These are phyloP conservation scores for Cryphonectria radicalis DNA, from an alignment of 2,329 filamentous ascomycete species.

Conservation along the genomic window DNA sequence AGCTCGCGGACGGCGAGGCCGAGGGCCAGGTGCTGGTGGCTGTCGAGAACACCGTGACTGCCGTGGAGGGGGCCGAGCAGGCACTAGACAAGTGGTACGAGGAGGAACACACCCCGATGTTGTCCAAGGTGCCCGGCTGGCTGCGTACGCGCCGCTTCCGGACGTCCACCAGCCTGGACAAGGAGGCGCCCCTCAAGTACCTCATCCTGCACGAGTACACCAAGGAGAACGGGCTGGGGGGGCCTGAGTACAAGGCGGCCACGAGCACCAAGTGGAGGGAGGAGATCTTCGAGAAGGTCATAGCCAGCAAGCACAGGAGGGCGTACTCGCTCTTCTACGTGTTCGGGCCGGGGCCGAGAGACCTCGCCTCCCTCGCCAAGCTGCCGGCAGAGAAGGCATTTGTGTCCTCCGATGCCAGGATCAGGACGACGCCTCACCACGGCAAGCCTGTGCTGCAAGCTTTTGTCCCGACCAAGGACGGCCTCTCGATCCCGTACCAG, in stretches of 20 bases:
- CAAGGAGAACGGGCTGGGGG: slow-evolving; percentile 67
- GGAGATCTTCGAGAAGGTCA: slow-evolving; percentile 61
- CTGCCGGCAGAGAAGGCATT: slow-evolving; percentile 54
- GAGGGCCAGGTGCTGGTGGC: slow-evolving; percentile 65
- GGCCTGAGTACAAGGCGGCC: slow-evolving; percentile 65
- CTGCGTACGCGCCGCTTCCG: slow-evolving; percentile 72
- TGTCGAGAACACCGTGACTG: slow-evolving; percentile 61
- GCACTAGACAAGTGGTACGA: slow-evolving; percentile 70
- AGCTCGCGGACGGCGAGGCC: slow-evolving; percentile 61
- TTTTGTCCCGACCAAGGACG: slow-evolving; percentile 70
- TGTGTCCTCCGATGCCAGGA: slow-evolving; percentile 57
- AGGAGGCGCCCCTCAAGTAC: slow-evolving; percentile 57
- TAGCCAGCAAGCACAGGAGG: slow-evolving; percentile 61
- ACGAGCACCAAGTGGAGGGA: slow-evolving; percentile 65
- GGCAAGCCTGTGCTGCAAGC: slow-evolving; percentile 63
- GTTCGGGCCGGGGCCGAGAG: slow-evolving; percentile 75
- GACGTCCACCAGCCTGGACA: slow-evolving; percentile 63
- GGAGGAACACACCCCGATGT: slow-evolving; percentile 73
- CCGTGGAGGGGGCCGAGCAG: slow-evolving; percentile 53
- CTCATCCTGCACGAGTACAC: slow-evolving; percentile 75
- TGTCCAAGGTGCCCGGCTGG: slow-evolving; percentile 80
- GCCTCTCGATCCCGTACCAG: slow-evolving; percentile 71
- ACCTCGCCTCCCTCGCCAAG: slow-evolving; percentile 62
- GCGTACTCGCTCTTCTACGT: slow-evolving; percentile 77
- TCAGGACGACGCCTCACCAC: slow-evolving; percentile 56